phyloP scores from a whole-genome alignment of 129 eudicot species.

The Chrysanthemum makinoi region DNA sequence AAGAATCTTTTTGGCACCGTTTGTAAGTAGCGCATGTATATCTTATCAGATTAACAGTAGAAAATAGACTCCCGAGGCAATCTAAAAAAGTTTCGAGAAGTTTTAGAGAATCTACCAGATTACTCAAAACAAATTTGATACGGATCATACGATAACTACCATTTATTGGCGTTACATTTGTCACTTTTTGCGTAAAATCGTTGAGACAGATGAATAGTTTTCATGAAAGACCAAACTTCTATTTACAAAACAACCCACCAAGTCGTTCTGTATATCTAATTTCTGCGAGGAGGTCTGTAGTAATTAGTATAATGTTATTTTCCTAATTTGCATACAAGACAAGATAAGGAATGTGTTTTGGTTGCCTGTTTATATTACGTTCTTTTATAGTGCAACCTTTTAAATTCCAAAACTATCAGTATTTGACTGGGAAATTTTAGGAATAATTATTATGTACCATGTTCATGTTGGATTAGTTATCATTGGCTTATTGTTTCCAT shows the following conservation, averaged over 20 bases:
- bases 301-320: background rate
- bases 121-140: conserved; percentile 3
- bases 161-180: background rate
- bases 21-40: background rate
- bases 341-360: conserved; percentile 11
- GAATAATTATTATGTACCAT: conserved; percentile 19
- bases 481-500: conserved; percentile 6
- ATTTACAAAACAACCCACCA: conserved; percentile 12
- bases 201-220: conserved; percentile 1
- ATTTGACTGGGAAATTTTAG: conserved; percentile 3
- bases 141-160: background rate
- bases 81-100: conserved; percentile 12
- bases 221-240: background rate
- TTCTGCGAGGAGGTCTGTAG: background rate
- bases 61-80: conserved; percentile 19
- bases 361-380: background rate
- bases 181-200: background rate
- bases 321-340: background rate
- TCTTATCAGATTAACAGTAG: background rate
- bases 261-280: conserved; percentile 11
- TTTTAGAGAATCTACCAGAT: background rate
- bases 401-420: background rate
- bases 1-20: conserved; percentile 13
- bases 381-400: background rate
- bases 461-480: conserved; percentile 20